Evolutionary conservation across 306 rosid genomes (phyloP).

Genomic region (Biancaea sappan): DNA sequence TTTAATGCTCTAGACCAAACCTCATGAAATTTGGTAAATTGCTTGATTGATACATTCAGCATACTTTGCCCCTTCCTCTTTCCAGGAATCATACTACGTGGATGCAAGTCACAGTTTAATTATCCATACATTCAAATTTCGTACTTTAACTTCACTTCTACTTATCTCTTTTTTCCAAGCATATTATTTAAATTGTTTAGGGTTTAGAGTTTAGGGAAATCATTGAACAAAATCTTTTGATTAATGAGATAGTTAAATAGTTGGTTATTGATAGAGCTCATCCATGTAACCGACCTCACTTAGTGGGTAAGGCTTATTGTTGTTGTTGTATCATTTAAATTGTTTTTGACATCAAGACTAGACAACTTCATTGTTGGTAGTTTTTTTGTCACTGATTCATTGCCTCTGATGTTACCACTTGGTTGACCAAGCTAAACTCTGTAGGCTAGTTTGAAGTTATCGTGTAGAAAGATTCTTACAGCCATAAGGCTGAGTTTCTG

Average conservation of each 20-base stretch:
- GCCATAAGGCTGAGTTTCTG: constrained; percentile 17
- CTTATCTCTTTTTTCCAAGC: neutral
- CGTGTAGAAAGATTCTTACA: neutral
- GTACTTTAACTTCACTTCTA: neutral
- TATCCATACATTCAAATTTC: neutral
- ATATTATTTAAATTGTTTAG: neutral
- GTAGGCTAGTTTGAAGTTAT: constrained; percentile 14
- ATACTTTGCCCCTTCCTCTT: neutral
- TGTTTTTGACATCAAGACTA: neutral
- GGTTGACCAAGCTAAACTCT: neutral
- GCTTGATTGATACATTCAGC: constrained; percentile 15
- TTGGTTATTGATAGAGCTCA: too few relatives aligned
- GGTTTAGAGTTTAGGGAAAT: too few relatives aligned
- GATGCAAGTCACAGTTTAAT: neutral
- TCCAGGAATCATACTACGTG: neutral
- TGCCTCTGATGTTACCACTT: constrained; percentile 5
- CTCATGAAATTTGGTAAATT: neutral
- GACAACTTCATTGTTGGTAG: neutral
- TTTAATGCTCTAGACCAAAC: constrained; percentile 18
- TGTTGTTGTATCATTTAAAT: neutral
- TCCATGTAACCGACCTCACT: too few relatives aligned
- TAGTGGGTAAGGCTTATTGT: too few relatives aligned
- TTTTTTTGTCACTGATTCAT: neutral
- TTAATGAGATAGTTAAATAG: too few relatives aligned
- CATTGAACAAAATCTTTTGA: too few relatives aligned